Base-by-base conservation (phyloP, 2,329 filamentous ascomycete genomes). In the Ophidiomyces ophidiicola region DNA sequence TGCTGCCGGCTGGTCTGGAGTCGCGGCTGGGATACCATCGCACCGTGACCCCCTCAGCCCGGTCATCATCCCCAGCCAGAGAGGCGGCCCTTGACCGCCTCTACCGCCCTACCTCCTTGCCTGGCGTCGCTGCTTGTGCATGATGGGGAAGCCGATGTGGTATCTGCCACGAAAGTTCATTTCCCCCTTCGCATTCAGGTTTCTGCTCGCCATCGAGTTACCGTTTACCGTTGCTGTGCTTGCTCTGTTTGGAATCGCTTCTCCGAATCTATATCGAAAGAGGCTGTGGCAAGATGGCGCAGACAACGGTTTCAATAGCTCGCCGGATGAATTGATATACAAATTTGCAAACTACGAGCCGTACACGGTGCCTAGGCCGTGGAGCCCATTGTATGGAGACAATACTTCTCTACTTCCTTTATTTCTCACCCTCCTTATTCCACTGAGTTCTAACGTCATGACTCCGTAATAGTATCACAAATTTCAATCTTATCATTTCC, bases 211-310 rank as follows among this genome's bases (percentile, higher is more conserved):
- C 33, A 48, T 71, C 41, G 75, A 79, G 53, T 59, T 78, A 25
- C 66, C 68, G 14, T 61, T 78, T 42, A 72, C 70, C 1, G 63
- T 79, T 48, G 68, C 68, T 26, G 62, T 71, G 31, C 64, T 79
- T 32, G 67, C 72, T 1, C 63, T 79, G 11, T 74, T 72, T 48
- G 75, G 74, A 29, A 74, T 79, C 48, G 74, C 75, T 36, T 66
- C 70, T 32, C 74, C 74, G 36, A 67, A 79, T 53, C 61, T 70
- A 36, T 79, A 78, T 52, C 68, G 72, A 29, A 74, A 70, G 3
- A 71, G 68, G 43, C 56, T 79, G 23, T 79, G 75, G 75, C 64
- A 71, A 49, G 72, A 77, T 53, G 75, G 75, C 34, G 69, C 67
- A 25, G 62, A 71, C 44, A 68, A 72, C 52, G 75, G 75, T 20